Evolutionary conservation across 2,329 filamentous ascomycete genomes (phyloP).

Genomic region (Teratosphaeria epicoccoides): DNA sequence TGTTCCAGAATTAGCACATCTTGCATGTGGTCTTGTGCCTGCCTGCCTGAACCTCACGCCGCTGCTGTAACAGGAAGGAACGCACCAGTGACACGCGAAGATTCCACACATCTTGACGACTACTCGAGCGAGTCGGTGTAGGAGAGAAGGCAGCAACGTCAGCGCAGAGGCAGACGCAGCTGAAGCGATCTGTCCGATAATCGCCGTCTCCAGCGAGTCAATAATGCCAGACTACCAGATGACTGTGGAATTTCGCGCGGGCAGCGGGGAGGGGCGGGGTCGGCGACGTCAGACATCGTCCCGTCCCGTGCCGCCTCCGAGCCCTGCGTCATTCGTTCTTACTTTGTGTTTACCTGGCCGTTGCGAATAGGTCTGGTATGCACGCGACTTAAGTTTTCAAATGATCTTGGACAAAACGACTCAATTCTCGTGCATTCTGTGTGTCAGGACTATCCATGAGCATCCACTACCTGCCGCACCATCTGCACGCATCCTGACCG

Average conservation of each 20-base stretch:
- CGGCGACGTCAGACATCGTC: neutral
- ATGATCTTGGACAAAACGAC: neutral
- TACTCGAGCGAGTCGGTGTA: neutral
- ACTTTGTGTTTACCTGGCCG: neutral
- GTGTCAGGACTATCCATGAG: neutral
- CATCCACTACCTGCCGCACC: neutral
- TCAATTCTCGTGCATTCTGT: neutral
- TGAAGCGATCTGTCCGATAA: too few relatives aligned
- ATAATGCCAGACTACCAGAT: neutral
- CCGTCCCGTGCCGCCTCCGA: neutral
- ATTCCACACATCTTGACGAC: slow-evolving; percentile 78
- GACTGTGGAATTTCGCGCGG: neutral
- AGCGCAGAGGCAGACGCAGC: too few relatives aligned
- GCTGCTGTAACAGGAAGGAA: neutral
- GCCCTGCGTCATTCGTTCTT: neutral
- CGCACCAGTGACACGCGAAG: slow-evolving; percentile 82
- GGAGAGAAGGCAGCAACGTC: too few relatives aligned
- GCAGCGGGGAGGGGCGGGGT: neutral
- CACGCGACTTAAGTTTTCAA: too few relatives aligned
- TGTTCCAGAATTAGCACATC: slow-evolving; percentile 25
- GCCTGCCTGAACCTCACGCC: too few relatives aligned
- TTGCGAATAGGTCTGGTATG: too few relatives aligned
- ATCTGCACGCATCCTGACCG: neutral
- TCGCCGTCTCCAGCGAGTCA: neutral
- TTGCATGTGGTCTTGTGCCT: neutral